phyloP scores from a whole-genome alignment of 257 asterid genomes.

The Nicotiana knightiana region DNA sequence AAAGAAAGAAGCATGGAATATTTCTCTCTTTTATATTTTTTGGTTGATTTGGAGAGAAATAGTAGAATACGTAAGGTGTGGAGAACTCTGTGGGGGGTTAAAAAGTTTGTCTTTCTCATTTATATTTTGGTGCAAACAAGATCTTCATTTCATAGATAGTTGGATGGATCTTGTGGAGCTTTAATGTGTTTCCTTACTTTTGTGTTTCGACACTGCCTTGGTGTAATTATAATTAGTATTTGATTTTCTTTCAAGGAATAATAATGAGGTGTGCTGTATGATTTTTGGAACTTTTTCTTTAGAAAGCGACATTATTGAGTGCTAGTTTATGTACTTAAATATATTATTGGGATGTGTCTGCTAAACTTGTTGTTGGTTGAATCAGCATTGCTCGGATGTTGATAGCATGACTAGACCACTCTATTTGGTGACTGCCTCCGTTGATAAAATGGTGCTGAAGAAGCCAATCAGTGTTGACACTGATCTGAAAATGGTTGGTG shows the following conservation, averaged over 20 bases:
- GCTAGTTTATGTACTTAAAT: constrained; percentile 6
- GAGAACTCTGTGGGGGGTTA: not conserved
- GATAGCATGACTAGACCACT: constrained; percentile 83
- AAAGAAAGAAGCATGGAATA: not conserved
- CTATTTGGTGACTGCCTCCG: constrained; percentile 85
- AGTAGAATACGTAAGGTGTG: not conserved
- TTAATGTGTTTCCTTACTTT: not conserved
- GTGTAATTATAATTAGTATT: not conserved
- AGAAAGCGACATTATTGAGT: not conserved
- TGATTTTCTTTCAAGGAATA: not conserved
- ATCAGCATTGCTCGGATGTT: constrained; percentile 78
- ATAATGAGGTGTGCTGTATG: not conserved
- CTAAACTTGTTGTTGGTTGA: constrained; percentile 7
- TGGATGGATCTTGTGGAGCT: not conserved
- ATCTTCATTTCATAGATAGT: not conserved
- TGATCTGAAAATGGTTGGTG: constrained; percentile 75
- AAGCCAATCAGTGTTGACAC: constrained; percentile 72
- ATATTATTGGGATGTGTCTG: not conserved
- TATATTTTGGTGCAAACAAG: not conserved
- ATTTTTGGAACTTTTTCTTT: not conserved
- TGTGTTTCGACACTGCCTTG: not conserved
- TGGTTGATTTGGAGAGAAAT: not conserved
- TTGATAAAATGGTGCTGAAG: constrained; percentile 91
- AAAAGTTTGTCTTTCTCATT: not conserved
- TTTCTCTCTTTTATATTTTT: not conserved